Percentiles rank a stretch among this genome's conserved stretches.
Conservation (phyloP, 1,284 basidiomycete genomes). For the Exsudoporus floridanus region DNA sequence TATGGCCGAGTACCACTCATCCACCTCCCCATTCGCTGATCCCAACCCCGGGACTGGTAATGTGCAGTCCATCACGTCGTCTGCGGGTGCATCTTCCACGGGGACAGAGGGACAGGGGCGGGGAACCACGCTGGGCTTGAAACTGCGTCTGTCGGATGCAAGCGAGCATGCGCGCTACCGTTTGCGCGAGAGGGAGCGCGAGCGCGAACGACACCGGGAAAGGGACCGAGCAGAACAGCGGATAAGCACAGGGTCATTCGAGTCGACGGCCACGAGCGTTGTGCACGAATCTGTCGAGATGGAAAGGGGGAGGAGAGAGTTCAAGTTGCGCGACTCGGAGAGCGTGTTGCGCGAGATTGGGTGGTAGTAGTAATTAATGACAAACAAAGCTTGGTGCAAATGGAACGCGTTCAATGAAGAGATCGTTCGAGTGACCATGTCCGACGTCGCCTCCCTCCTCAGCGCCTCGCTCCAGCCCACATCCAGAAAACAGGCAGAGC, state of each 20-base stretch:
- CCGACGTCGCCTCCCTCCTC: conserved; percentile 65
- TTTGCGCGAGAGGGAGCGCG: conserved; percentile 25
- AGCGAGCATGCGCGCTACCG: conserved; percentile 28
- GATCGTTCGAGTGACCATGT: conserved; percentile 42
- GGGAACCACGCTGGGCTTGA: conserved; percentile 19
- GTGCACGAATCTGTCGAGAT: background rate
- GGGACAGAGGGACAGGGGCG: background rate
- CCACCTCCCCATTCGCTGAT: conserved; percentile 10
- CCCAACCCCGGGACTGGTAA: background rate
- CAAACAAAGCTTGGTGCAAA: conserved; percentile 17
- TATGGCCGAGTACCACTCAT: background rate
- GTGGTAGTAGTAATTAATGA: conserved; percentile 22
- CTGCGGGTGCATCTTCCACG: background rate
- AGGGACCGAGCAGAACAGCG: background rate
- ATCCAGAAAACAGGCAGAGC: conserved; percentile 79
- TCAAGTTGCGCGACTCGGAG: conserved; percentile 25
- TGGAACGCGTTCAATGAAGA: background rate
- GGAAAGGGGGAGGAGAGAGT: conserved; percentile 5
- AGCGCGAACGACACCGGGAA: conserved; percentile 5
- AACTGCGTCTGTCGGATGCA: conserved; percentile 28
- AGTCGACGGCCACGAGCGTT: too few species aligned
- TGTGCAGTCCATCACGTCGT: background rate
- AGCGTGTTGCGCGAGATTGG: conserved; percentile 23
- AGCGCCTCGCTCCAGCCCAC: conserved; percentile 72
- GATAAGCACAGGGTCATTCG: background rate